Evolutionary conservation across 805 yeast genomes (phyloP).

Genomic region (Candida golubevii): DNA sequence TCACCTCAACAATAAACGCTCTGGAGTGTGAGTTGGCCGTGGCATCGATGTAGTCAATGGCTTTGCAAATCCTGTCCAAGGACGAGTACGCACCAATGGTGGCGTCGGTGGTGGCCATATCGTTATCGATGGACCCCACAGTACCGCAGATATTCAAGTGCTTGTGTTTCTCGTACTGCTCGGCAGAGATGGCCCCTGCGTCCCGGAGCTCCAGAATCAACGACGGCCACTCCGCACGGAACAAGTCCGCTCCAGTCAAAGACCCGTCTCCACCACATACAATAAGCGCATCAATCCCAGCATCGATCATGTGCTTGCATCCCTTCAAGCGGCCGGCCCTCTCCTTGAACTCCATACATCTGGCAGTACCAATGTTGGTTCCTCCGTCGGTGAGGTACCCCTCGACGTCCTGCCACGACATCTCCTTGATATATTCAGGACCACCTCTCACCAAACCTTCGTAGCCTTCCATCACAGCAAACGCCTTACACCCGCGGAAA

Average conservation of each 20-base stretch:
- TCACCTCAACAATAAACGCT: conserved; percentile 80
- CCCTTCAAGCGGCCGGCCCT: conserved; percentile 61
- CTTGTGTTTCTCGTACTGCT: conserved; percentile 44
- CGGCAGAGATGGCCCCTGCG: conserved; percentile 41
- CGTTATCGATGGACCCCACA: conserved; percentile 82
- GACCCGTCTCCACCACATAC: conserved; percentile 88
- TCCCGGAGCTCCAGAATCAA: conserved; percentile 53
- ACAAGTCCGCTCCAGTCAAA: conserved; percentile 75
- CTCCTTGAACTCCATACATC: conserved; percentile 65
- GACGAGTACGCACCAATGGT: conserved; percentile 83
- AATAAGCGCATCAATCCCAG: conserved; percentile 73
- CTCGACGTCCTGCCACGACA: conserved; percentile 71
- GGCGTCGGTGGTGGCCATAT: conserved; percentile 80
- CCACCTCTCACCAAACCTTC: conserved; percentile 71
- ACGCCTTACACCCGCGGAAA: conserved; percentile 59
- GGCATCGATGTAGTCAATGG: conserved; percentile 78
- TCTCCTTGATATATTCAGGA: conserved; percentile 46
- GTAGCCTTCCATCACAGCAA: conserved; percentile 70
- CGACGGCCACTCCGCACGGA: conserved; percentile 75
- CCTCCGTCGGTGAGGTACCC: conserved; percentile 72
- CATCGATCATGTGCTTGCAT: conserved; percentile 59
- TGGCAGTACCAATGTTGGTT: conserved; percentile 74
- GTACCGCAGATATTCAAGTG: conserved; percentile 68
- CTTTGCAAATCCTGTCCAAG: conserved; percentile 66
- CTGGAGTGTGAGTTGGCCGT: conserved; percentile 81